phyloP scores from a whole-genome alignment of 805 yeast species.

The Ogataea ganodermae region DNA sequence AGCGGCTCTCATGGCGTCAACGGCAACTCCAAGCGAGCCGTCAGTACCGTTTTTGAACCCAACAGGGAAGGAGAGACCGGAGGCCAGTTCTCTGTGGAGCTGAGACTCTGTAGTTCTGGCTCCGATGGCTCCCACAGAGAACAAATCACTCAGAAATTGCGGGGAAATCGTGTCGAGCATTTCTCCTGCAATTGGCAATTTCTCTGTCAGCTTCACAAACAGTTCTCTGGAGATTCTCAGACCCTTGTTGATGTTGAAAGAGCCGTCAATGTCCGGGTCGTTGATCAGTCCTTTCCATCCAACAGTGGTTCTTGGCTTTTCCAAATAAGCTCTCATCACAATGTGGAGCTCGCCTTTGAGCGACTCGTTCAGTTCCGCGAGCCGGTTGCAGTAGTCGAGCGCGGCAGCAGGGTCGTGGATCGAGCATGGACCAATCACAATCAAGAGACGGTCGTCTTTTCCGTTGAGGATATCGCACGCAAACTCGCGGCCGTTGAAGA shows the following conservation, averaged over 20 bases:
- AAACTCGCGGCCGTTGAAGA: slow-evolving; percentile 73
- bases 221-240: slow-evolving; percentile 83
- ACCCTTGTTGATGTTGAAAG: slow-evolving; percentile 94
- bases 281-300: slow-evolving; percentile 99
- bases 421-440: slow-evolving; percentile 96
- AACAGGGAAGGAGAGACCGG: slow-evolving; percentile 95
- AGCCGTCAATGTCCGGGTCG: slow-evolving; percentile 93
- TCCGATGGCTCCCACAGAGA: slow-evolving; percentile 97
- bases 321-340: slow-evolving; percentile 97
- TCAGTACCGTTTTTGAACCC: slow-evolving; percentile 99
- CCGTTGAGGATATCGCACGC: slow-evolving; percentile 76
- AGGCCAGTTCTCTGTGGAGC: slow-evolving; percentile 94
- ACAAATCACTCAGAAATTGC: slow-evolving; percentile 87
- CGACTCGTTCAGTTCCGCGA: slow-evolving; percentile 58
- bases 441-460: slow-evolving; percentile 80
- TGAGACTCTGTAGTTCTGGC: slow-evolving; percentile 99
- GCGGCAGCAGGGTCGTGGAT: slow-evolving; percentile 95
- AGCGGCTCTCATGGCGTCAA: slow-evolving; percentile 93
- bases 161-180: slow-evolving; percentile 98
- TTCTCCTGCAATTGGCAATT: slow-evolving; percentile 92
- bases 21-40: slow-evolving; percentile 90
- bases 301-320: slow-evolving; percentile 97
- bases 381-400: slow-evolving; percentile 75
- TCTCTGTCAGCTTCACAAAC: slow-evolving; percentile 78
- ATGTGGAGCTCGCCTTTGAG: slow-evolving; percentile 75